These are phyloP conservation scores for Borovskyia barvae DNA, from an alignment of 208 protist genomes.

Conservation along the genomic window DNA sequence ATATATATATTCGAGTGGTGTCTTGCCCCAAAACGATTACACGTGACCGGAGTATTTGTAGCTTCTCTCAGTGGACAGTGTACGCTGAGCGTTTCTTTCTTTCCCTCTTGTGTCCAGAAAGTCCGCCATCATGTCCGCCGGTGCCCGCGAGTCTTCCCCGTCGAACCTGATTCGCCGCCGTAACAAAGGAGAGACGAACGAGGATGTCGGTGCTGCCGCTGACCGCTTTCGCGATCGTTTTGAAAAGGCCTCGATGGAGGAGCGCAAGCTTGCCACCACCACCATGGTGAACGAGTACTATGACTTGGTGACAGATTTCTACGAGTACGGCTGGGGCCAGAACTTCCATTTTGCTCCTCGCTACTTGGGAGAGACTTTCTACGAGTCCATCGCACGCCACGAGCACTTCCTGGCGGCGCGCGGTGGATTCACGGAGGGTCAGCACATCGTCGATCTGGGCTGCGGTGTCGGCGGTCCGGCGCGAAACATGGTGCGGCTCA, in stretches of 20 bases:
- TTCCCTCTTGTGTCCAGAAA: not conserved
- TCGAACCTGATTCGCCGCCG: conserved; percentile 64
- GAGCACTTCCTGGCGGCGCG: conserved; percentile 93
- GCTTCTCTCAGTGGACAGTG: no score
- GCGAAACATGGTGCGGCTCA: conserved; percentile 94
- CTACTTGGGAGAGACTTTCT: conserved; percentile 86
- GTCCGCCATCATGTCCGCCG: conserved; percentile 45
- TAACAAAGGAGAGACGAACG: conserved; percentile 42
- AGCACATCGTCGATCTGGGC: conserved; percentile 91
- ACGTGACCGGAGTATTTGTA: no score
- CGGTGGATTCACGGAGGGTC: conserved; percentile 82
- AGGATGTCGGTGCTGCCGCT: conserved; percentile 59
- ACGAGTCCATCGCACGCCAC: conserved; percentile 92
- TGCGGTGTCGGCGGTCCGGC: conserved; percentile 96
- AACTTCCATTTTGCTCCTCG: conserved; percentile 95
- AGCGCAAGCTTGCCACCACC: conserved; percentile 72
- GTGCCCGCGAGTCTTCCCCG: conserved; percentile 38
- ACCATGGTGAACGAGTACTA: conserved; percentile 95
- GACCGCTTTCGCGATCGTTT: conserved; percentile 83
- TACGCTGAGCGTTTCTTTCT: no score
- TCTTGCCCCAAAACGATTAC: no score
- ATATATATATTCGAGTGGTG: not conserved
- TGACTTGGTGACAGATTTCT: conserved; percentile 97
- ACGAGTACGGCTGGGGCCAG: conserved; percentile 97
- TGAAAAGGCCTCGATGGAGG: conserved; percentile 56